Base-by-base conservation (phyloP, 495 filamentous ascomycete genomes). In the Trichoderma gamsii region DNA sequence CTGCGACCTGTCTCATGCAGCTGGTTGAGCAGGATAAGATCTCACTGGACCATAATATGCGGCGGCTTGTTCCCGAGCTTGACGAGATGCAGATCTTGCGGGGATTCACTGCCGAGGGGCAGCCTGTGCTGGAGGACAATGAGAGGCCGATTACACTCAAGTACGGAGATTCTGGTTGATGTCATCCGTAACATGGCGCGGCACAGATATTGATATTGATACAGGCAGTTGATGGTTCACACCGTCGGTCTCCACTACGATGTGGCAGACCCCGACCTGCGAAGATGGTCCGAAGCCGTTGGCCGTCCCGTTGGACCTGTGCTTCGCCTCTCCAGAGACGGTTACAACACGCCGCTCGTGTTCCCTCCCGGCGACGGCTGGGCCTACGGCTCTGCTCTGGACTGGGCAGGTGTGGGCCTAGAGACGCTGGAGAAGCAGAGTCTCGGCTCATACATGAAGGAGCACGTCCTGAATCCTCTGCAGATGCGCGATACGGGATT, bases 211-310 rank as follows among this genome's bases (percentile, higher is more conserved):
- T 38, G 35, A 38, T 38, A 38, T 38, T 6, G 3, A 7, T 38
- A 29, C 46, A 73, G 73, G 0, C 74, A 75, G 1, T 68, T 79
- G 11, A 72, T 79, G 35, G 75, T 74, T 1, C 76, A 79, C 70
- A 76, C 73, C 0, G 49, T 66, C 16, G 78, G 78, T 4, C 12
- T 76, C 0, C 72, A 70, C 12, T 71, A 72, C 27, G 76, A 78
- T 63, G 11, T 74, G 3, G 68, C 66, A 16, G 74, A 77, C 35
- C 63, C 71, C 0, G 69, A 74, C 29, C 66, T 78, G 29, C 35
- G n/a, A 3, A 64, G 67, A 13, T 78, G 76, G 76, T 67, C 68
- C 0, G 8, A 67, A 27, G 64, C 61, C 0, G 67, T 72, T 4
- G 74, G 74, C 13, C 69, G 71, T 11, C 73, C 73, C 1, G 41